Conservation (phyloP, 139 green algal genomes). For the Parachlorella kessleri region DNA sequence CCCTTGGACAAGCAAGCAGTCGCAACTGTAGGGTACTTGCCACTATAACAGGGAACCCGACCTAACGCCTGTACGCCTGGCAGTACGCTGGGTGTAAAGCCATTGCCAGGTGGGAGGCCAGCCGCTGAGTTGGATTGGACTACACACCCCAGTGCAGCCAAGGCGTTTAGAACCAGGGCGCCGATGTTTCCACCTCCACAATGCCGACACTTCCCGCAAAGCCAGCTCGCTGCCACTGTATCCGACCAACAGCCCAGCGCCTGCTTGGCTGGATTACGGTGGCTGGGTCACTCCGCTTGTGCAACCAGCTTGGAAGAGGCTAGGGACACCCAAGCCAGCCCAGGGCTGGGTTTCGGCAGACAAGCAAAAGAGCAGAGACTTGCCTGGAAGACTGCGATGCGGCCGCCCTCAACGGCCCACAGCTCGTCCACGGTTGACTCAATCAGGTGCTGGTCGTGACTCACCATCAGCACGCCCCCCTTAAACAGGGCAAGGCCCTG, state of each 20-base stretch:
- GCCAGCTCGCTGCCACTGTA: neutral
- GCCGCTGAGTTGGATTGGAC: no score
- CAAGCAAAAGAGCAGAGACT: no score
- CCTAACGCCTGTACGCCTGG: no score
- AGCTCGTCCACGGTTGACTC: slow-evolving; percentile 84
- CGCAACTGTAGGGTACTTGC: neutral
- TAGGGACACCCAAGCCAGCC: no score
- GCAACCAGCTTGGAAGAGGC: neutral
- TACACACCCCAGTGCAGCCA: no score
- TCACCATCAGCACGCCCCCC: slow-evolving; percentile 86
- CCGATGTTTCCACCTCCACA: no score
- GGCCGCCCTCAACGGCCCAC: slow-evolving; percentile 59
- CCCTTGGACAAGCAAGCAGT: neutral
- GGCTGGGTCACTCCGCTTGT: neutral
- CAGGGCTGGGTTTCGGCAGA: no score
- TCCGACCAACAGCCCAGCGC: neutral
- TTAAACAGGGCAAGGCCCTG: slow-evolving; percentile 80
- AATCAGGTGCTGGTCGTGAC: slow-evolving; percentile 83
- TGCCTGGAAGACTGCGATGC: slow-evolving; percentile 20
- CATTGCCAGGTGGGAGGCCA: no score
- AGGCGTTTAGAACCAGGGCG: no score
- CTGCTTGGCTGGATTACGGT: neutral
- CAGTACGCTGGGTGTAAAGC: no score
- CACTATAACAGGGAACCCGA: no score
- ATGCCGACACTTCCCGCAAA: no score